Base-by-base conservation (phyloP, 2,329 filamentous ascomycete species). In the Rhinocladiella mackenziei region DNA sequence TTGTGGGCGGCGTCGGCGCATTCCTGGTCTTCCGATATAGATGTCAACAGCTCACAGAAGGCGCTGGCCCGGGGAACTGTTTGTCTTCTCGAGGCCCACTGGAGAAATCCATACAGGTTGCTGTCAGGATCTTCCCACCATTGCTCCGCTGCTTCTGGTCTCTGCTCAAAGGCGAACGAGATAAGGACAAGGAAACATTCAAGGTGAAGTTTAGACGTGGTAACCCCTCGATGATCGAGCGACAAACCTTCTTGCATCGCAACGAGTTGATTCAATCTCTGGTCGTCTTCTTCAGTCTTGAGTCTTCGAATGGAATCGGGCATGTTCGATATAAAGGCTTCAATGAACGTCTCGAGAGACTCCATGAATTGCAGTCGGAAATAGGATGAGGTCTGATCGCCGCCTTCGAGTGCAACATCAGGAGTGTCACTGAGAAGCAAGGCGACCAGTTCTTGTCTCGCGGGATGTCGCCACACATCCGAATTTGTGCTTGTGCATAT, bases 61-160 rank as follows among this genome's bases (percentile, higher is more conserved):
- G 91, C 89, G 50, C 88, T 92, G 47, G 94, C 89, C 17, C 95
- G 77, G n/a, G 92, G 92, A 0, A 94, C 96, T 0, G 94, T 95
- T 49, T 94, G 89, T 57, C 92, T 78, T 56, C 88, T 84, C 3
- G 92, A 95, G n/a, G 89, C 86, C 92, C 92, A 98, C 53, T 94
- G 86, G 62, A 98, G 76, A 62, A 98, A 98, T 0, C 92, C 92
- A 51, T 89, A 86, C 22, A 98, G 72, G 56, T 96, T 95, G 60
- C 89, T 89, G 58, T 98, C 92, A 2, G 85, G 81, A 60, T 96
- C 89, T 22, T 78, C 78, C 92, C 92, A 98, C 56, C 97, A 97
- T 33, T 83, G 84, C 59, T 86, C 80, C 7, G 89, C 87, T 18
- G 88, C 84, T 39, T 95, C 87, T 11, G 85, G 79, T 25, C 89